Evolutionary conservation across 768 basidiomycete species (phyloP), one percentile per base, ranked within the genome.

Genomic region (Daedalea quercina): DNA sequence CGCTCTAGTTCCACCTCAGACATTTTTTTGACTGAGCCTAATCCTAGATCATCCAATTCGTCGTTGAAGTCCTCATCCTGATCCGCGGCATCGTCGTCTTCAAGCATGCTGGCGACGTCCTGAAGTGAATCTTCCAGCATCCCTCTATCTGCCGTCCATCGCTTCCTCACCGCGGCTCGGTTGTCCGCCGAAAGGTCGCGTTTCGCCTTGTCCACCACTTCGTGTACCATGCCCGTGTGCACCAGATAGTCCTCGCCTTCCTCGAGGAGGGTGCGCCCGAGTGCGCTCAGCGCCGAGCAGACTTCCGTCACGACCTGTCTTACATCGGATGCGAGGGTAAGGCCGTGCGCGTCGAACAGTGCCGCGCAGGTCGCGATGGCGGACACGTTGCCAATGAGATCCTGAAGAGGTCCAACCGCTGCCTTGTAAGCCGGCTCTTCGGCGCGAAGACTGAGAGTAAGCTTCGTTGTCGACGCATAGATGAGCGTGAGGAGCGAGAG

Each of bases 101-200:
- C 68, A 51, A 81, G 68, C 70, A 88, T 77, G 49, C 75, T 76
- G 25, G 69, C 68, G 12, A 86, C 67, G 58, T 91, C 88, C 2
- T 71, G 65, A 20, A 82, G 60, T 4, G 74, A 81, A 60, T 91
- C 88, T 22, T 77, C 73, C 47, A 91, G 65, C 40, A 82, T 76
- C 3, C 69, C 81, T 28, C 74, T 70, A 61, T 87, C 77, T 15
- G 71, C 67, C 9, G 60, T 57, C 76, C 82, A 84, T 15, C 69
- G 62, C 60, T 73, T 79, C 42, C 67, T 66, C 1, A 87, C 83
- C 8, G 87, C 84, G 12, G 71, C 66, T 9, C 75, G 63, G 59
- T 88, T 87, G 57, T 80, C 74, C 44, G 63, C 61, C 9, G 85
- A 82, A 35, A 87, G 64, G 15, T 74, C 76, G n/a, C 70, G 63